Evolutionary conservation across 176 grass and related monocot species (phyloP).

Genomic region (Urochloa ruziziensis): DNA sequence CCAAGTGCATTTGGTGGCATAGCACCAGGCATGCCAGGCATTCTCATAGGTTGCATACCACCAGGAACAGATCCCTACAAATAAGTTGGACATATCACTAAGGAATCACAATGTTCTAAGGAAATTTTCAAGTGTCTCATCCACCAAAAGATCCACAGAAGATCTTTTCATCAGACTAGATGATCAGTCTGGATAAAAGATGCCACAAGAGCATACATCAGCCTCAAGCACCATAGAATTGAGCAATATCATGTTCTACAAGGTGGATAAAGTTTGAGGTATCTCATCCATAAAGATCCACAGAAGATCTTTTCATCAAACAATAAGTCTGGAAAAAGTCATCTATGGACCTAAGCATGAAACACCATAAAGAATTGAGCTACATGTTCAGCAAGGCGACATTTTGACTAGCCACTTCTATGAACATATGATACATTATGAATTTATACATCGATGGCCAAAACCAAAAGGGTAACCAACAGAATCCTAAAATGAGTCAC

Average conservation of each 20-base stretch:
- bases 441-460: neutral
- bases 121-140: conserved; percentile 19
- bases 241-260: neutral
- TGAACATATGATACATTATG: neutral
- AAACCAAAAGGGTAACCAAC: neutral
- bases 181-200: neutral
- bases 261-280: neutral
- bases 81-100: conserved; percentile 22
- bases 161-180: conserved; percentile 8
- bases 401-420: neutral
- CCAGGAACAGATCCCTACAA: conserved; percentile 39
- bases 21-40: conserved; percentile 40
- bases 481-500: neutral
- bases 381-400: neutral
- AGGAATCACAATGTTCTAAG: conserved; percentile 2
- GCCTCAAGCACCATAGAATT: conserved; percentile 26
- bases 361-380: conserved; percentile 15
- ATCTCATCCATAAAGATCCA: conserved; percentile 5
- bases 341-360: neutral
- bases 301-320: neutral
- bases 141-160: conserved; percentile 15
- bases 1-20: conserved; percentile 49
- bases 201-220: conserved; percentile 3
- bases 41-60: conserved; percentile 44
- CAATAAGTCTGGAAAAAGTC: neutral